phyloP scores from a whole-genome alignment of 2,329 filamentous ascomycete species.

The Stylonectria norvegica region DNA sequence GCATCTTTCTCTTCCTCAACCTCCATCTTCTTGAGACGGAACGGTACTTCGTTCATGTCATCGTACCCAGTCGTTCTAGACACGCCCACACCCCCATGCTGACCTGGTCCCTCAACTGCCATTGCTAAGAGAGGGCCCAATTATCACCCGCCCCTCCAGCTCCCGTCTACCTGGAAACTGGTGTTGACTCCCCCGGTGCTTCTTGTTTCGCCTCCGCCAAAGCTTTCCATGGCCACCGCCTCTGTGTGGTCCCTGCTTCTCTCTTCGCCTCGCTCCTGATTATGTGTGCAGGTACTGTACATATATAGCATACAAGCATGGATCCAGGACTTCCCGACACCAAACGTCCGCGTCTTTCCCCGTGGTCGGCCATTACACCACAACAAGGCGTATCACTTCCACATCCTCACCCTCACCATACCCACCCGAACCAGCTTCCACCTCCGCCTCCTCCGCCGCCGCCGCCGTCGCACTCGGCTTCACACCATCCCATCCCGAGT shows the following conservation, averaged over 20 bases:
- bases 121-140: conserved; percentile 29
- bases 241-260: conserved; percentile 38
- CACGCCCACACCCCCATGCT: conserved; percentile 31
- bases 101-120: conserved; percentile 26
- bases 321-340: conserved; percentile 56
- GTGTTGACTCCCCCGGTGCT: conserved; percentile 24
- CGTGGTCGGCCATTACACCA: conserved; percentile 48
- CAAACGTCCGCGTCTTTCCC: conserved; percentile 56
- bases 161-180: conserved; percentile 30
- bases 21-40: conserved; percentile 9
- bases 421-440: conserved; percentile 27
- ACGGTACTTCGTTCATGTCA: conserved; percentile 28
- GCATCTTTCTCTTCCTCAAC: conserved; percentile 20
- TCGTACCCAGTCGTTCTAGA: conserved; percentile 30
- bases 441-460: conserved; percentile 31
- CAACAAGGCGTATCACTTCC: conserved; percentile 48
- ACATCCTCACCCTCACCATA: conserved; percentile 27
- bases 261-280: conserved; percentile 34
- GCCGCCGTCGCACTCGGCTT: conserved; percentile 21
- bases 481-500: conserved; percentile 34
- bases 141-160: conserved; percentile 27
- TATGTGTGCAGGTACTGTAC: conserved; percentile 36
- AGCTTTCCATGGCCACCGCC: conserved; percentile 33
- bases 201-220: conserved; percentile 27
- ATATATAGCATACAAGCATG: conserved; percentile 50